Base-by-base conservation (phyloP, 2,329 filamentous ascomycete genomes). In the Aspergillus fijiensis region DNA sequence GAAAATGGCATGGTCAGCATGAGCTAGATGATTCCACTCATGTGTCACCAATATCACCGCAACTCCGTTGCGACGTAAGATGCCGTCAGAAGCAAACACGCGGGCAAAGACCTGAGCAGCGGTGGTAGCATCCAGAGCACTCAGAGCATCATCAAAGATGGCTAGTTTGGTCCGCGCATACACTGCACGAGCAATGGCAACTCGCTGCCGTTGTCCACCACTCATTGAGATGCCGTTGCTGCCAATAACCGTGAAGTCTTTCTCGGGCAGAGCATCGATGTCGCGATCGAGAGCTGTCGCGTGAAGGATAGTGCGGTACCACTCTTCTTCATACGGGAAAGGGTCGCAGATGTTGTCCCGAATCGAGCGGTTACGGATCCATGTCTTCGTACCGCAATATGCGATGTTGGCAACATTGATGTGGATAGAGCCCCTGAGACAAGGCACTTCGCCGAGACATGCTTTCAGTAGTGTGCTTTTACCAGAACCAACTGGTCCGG, bases 201-300 rank as follows among this genome's bases (percentile, higher is more conserved):
- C 29, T 14, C 51, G 31, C 39, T 52, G 33, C 3, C 51, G 31
- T 11, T 52, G 51, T 21, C 51, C 51, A n/a, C 51, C 51, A 52
- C 51, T 52, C 21, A 23, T 42, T n/a, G 51, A 16, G 10, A 52
- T 52, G 0, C 91, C 91, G 62, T 92, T 91, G 9, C 89, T 88
- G 11, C 90, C 91, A 56, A 94, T 89, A 67, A 91, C 88, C 0
- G 91, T 94, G 47, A 83, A 76, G 67, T 92, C 89, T 5, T 90
- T 89, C 69, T 92, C 87, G 0, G 84, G 77, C 19, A 94, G 81
- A 77, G 90, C 89, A 25, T 87, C 84, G 5, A 52, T 52, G 33
- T 52, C 51, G 12, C 25, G 31, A n/a, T 52, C 51, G 2, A 52
- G 51, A 5, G 51, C 51, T 2, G 51, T 42, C 1, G 33, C 21